Base-by-base conservation (phyloP, 768 basidiomycete species). In the Pisolithus tinctorius region DNA sequence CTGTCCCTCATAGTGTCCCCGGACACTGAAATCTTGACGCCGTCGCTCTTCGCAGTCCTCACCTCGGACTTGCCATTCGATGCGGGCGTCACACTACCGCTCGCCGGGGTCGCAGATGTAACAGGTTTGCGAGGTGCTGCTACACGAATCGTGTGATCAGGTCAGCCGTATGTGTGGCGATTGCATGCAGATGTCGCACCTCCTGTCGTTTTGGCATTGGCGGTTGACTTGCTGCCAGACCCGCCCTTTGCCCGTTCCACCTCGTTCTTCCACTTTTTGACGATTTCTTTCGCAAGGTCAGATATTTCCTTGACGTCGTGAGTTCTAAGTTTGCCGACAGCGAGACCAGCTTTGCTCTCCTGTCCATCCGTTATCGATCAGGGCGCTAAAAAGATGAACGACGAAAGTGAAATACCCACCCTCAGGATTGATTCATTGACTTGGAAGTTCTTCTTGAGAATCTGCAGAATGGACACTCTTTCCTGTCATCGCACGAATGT, bases 341-440 rank as follows among this genome's bases (percentile, higher is more conserved):
- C 88, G n/a, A 95, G 71, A 45, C 93, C 93, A 4, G 85, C 87
- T 68, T 88, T 93, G 67, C 90, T 93, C 70, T 94, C 92, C 93
- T 94, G 60, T 25, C 16, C 44, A 42, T 41, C 30, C 47, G 38
- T 29, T 23, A 16, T 31, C 38, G 8, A 30, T 45, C 14, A 45
- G 43, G 42, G 26, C 43, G 43, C 43, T 27, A 27, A 5, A 25
- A 26, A 26, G 44, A 11, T 45, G n/a, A 29, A 38, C 55, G 34
- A 37, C 20, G 45, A 27, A 46, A 27, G 11, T 42, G 50, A 49
- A 51, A 60, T 62, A 77, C 85, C 60, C 69, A 89, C 88, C 76
- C 88, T 81, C 49, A 90, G 72, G 20, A 88, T 69, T 16, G 78
- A 69, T 74, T 89, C 88, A 60, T 80, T 87, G 55, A 89, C 83